These are phyloP conservation scores for Dendrocalamus sinicus DNA, from an alignment of 176 grass and related monocot genomes.

Conservation along the genomic window DNA sequence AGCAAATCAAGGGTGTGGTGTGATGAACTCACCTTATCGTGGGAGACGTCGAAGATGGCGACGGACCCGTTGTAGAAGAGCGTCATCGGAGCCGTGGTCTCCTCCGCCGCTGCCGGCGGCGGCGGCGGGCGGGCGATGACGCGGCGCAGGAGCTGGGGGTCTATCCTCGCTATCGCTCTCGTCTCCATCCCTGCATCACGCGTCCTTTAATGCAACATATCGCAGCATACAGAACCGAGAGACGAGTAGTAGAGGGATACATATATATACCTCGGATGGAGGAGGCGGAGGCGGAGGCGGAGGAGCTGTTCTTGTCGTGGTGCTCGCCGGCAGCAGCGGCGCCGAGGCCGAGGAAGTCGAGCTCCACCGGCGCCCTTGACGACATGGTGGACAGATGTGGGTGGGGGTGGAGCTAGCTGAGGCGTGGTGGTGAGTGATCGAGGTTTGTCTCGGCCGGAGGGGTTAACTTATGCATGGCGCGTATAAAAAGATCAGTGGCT, in stretches of 20 bases:
- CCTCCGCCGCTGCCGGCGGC: not conserved
- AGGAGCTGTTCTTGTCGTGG: not conserved
- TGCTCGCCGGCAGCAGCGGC: not conserved
- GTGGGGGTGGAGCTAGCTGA: not conserved
- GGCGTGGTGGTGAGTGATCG: not conserved
- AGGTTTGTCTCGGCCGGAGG: not conserved
- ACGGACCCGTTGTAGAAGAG: constrained; percentile 84
- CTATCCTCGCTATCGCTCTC: constrained; percentile 73
- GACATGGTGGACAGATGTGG: not conserved
- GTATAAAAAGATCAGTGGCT: not conserved
- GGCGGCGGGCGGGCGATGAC: constrained; percentile 42
- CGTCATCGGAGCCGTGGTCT: constrained; percentile 55
- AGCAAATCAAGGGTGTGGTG: not conserved
- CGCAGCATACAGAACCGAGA: not conserved
- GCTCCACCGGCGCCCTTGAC: constrained; percentile 43
- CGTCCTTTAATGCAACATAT: not conserved
- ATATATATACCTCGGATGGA: constrained; percentile 42
- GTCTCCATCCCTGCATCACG: constrained; percentile 47
- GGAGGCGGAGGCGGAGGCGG: constrained; percentile 50
- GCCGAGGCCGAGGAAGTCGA: constrained; percentile 58
- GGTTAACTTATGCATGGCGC: not conserved
- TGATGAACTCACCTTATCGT: constrained; percentile 50
- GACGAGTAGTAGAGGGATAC: too few species aligned
- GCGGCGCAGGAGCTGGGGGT: constrained; percentile 53
- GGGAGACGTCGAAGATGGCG: constrained; percentile 64